Evolutionary conservation across 805 yeast species (phyloP).

Genomic region (Nakazawaea molendinolei): DNA sequence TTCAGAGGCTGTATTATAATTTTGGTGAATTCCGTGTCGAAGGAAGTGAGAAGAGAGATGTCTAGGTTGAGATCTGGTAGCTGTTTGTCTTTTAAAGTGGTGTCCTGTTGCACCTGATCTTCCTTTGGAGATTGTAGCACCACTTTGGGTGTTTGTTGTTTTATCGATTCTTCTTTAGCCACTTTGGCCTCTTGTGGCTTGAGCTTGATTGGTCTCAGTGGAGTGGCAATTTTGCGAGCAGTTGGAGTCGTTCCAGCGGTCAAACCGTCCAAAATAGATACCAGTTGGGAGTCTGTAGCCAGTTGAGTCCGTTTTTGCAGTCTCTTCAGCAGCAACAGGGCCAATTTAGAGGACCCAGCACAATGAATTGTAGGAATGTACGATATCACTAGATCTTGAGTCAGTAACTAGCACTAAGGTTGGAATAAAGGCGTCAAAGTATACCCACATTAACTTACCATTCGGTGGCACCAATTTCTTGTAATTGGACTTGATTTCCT

Average conservation of each 20-base stretch:
- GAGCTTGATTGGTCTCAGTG: background rate
- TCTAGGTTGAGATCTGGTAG: background rate
- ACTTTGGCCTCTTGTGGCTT: background rate
- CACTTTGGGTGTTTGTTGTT: background rate
- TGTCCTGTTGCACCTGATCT: background rate
- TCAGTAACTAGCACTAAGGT: too few relatives aligned
- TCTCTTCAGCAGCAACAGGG: conserved; percentile 40
- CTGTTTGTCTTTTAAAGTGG: background rate
- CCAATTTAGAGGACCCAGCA: conserved; percentile 31
- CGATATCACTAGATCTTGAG: background rate
- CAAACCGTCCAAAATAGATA: conserved; percentile 12
- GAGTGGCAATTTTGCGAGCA: too few relatives aligned
- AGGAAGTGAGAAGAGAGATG: background rate
- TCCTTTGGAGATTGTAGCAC: background rate
- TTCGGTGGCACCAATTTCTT: too few relatives aligned
- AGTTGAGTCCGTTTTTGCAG: conserved; percentile 13
- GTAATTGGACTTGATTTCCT: conserved; percentile 33
- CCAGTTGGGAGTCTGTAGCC: conserved; percentile 1
- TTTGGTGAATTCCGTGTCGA: conserved; percentile 1
- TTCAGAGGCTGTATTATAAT: background rate
- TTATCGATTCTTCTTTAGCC: background rate
- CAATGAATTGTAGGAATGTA: conserved; percentile 5
- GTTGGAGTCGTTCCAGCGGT: conserved; percentile 1
- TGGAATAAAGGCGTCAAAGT: too few relatives aligned
- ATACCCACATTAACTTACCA: background rate